Evolutionary conservation across 495 filamentous ascomycete genomes (phyloP).

Genomic region (Lineolata rhizophorae): DNA sequence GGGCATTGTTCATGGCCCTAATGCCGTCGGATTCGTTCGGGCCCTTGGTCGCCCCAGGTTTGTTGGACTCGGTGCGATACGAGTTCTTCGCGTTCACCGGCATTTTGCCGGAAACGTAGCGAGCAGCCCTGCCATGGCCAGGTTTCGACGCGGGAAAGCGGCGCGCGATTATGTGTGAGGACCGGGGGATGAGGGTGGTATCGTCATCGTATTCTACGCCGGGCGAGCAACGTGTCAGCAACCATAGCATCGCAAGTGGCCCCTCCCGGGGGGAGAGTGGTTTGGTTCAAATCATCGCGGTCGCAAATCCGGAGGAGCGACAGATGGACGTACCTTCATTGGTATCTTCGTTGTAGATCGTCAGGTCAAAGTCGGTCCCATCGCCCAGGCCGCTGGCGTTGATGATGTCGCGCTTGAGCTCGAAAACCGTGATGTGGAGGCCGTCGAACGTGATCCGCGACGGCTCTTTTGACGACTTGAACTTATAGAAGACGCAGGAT

Average conservation of each 20-base stretch:
- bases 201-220: conserved; percentile 82
- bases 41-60: conserved; percentile 17
- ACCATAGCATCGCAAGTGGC: too few species aligned
- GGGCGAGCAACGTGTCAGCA: too few species aligned
- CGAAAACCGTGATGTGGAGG: conserved; percentile 95
- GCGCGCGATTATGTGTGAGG: conserved; percentile 77
- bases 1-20: conserved; percentile 40
- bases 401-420: conserved; percentile 96
- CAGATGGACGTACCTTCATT: conserved; percentile 58
- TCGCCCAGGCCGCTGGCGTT: conserved; percentile 76
- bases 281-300: neutral
- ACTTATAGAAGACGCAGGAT: conserved; percentile 98
- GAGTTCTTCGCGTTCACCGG: conserved; percentile 69
- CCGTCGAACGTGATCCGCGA: conserved; percentile 91
- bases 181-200: conserved; percentile 81
- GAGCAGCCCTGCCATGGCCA: conserved; percentile 69
- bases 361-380: conserved; percentile 89
- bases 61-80: conserved; percentile 45
- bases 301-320: conserved; percentile 2
- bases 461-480: conserved; percentile 96
- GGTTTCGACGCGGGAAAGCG: conserved; percentile 62
- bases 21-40: conserved; percentile 30
- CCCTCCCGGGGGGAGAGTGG: neutral
- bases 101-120: conserved; percentile 96
- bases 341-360: conserved; percentile 76